Evolutionary conservation across 257 asterid species (phyloP).

Genomic region (Lithospermum erythrorhizon): DNA sequence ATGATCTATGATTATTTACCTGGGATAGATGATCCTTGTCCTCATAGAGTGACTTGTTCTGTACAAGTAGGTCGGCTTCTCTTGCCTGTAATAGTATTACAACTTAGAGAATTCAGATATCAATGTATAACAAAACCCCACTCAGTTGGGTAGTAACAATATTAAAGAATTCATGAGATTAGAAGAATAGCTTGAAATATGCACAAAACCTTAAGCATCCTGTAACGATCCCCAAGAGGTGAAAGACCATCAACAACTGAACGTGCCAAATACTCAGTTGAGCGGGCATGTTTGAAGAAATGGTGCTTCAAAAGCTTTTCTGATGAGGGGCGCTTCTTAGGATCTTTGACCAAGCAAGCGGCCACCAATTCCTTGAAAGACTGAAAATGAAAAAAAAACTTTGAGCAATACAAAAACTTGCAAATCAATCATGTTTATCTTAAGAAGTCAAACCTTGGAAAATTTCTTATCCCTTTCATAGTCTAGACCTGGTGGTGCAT

Average conservation of each 20-base stretch:
- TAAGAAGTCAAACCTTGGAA: conserved; percentile 69
- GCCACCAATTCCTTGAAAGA: conserved; percentile 89
- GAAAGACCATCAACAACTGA: conserved; percentile 61
- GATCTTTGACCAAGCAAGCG: conserved; percentile 98
- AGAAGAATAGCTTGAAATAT: conserved; percentile 21
- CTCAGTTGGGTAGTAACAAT: not conserved
- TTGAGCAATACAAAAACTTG: conserved; percentile 19
- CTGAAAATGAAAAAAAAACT: conserved; percentile 30
- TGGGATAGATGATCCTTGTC: conserved; percentile 91
- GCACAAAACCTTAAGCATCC: conserved; percentile 86
- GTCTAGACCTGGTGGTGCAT: conserved; percentile 98
- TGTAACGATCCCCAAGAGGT: conserved; percentile 93
- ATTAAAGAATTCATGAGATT: conserved; percentile 11
- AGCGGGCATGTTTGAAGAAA: conserved; percentile 68
- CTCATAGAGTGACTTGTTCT: conserved; percentile 60
- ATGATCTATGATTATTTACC: conserved; percentile 61
- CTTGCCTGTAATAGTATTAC: conserved; percentile 49
- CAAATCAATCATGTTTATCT: conserved; percentile 14
- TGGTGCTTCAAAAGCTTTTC: conserved; percentile 96
- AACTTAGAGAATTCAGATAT: conserved; percentile 2
- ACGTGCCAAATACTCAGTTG: conserved; percentile 59
- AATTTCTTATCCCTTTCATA: conserved; percentile 91
- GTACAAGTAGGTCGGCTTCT: conserved; percentile 84
- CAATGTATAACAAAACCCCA: not conserved
- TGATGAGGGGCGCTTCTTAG: conserved; percentile 89